Conservation (phyloP, 2,329 filamentous ascomycete species). For the Alternaria burnsii region DNA sequence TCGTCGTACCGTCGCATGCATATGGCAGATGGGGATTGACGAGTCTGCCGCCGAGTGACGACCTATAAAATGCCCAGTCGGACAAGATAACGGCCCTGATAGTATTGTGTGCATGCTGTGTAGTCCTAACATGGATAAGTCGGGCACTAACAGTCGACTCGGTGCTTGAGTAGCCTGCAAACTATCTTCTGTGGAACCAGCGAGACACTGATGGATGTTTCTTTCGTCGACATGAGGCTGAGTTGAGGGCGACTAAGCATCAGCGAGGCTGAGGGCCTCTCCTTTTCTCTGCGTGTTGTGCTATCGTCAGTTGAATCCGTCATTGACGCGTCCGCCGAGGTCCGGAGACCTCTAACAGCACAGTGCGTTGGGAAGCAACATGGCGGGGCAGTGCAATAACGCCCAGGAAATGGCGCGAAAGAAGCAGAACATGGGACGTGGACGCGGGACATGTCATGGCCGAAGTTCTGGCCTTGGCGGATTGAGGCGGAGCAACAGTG, state of each 20-base stretch:
- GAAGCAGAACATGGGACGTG: conserved; percentile 23
- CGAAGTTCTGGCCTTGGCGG: conserved; percentile 26
- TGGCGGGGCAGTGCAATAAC: conserved; percentile 40
- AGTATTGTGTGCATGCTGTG: conserved; percentile 11
- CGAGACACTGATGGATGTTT: conserved; percentile 20
- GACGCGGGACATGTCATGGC: conserved; percentile 22
- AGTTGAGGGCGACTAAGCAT: conserved; percentile 26
- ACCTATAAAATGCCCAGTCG: conserved; percentile 20
- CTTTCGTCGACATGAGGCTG: conserved; percentile 31
- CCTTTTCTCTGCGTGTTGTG: conserved; percentile 28
- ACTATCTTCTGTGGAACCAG: conserved; percentile 11
- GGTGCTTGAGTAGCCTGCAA: conserved; percentile 2
- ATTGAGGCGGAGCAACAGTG: conserved; percentile 25
- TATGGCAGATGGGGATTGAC: conserved; percentile 4
- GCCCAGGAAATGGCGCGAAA: conserved; percentile 29
- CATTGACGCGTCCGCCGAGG: conserved; percentile 34
- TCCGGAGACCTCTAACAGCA: conserved; percentile 24
- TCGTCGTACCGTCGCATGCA: background rate
- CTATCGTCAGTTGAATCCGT: conserved; percentile 10
- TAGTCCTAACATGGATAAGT: conserved; percentile 18
- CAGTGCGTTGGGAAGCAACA: conserved; percentile 30
- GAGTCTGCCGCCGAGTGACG: conserved; percentile 6
- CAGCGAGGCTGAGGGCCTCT: conserved; percentile 20
- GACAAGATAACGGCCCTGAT: conserved; percentile 9
- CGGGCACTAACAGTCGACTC: conserved; percentile 18